These are phyloP conservation scores for Colletotrichum noveboracense DNA, from an alignment of 2,329 filamentous ascomycete genomes.

Conservation along the genomic window DNA sequence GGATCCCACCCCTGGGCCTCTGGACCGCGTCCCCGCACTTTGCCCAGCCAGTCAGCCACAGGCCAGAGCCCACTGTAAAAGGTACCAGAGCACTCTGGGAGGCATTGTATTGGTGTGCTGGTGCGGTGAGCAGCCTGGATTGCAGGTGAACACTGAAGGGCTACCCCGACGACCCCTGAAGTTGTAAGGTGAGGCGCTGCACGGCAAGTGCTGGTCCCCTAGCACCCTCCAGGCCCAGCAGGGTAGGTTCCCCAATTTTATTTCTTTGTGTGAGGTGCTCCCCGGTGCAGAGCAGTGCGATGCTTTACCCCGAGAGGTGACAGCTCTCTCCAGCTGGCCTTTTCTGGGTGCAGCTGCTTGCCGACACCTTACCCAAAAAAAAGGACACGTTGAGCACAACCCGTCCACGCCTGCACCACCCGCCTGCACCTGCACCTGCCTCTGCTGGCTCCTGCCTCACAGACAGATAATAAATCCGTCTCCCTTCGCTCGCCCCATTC, in stretches of 20 bases:
- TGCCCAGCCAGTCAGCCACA: constrained; percentile 10
- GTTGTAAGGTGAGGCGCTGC: not conserved
- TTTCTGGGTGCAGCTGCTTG: not conserved
- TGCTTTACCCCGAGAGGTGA: constrained; percentile 2
- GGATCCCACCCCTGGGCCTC: constrained; percentile 13
- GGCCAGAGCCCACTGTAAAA: constrained; percentile 12
- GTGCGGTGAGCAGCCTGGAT: not conserved
- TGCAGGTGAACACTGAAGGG: not conserved
- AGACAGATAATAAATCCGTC: constrained; percentile 22
- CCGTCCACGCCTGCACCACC: not conserved
- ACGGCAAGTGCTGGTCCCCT: constrained; percentile 2
- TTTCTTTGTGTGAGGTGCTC: not conserved
- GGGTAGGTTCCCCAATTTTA: not conserved
- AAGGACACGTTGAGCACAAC: constrained; percentile 26
- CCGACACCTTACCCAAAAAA: constrained; percentile 19
- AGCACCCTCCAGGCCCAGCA: not conserved
- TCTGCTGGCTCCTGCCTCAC: constrained; percentile 8
- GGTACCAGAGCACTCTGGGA: not conserved
- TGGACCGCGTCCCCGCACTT: constrained; percentile 10
- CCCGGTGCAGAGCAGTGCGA: not conserved
- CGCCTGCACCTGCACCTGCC: not conserved
- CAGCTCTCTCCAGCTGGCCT: constrained; percentile 18
- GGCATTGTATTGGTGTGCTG: not conserved
- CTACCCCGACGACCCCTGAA: constrained; percentile 8
- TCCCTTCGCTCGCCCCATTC: constrained; percentile 18